phyloP scores from a whole-genome alignment of 768 basidiomycete species.

The Boletus rubropictus region DNA sequence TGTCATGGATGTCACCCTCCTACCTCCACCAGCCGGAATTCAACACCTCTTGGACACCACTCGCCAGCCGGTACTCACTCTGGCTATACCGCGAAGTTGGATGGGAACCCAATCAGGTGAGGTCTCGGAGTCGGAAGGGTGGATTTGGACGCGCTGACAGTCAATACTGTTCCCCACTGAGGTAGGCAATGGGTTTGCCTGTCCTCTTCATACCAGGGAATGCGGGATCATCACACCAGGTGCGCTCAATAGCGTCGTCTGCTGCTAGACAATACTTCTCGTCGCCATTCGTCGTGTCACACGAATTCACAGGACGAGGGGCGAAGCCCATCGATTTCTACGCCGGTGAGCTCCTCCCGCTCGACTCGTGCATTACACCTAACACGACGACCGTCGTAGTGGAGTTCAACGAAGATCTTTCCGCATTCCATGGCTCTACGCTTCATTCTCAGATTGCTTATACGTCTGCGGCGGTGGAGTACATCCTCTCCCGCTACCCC shows the following conservation, averaged over 20 bases:
- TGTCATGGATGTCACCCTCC: slow-evolving; percentile 94
- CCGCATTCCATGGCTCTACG: slow-evolving; percentile 90
- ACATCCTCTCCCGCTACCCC: slow-evolving; percentile 76
- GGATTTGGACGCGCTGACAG: neutral
- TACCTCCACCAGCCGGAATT: slow-evolving; percentile 72
- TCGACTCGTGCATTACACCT: neutral
- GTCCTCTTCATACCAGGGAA: slow-evolving; percentile 97
- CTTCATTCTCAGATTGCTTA: slow-evolving; percentile 78
- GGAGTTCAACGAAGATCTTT: slow-evolving; percentile 96
- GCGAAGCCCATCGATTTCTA: slow-evolving; percentile 76
- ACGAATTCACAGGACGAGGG: slow-evolving; percentile 42
- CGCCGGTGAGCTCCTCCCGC: slow-evolving; percentile 48
- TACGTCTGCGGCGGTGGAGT: slow-evolving; percentile 60
- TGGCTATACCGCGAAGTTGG: slow-evolving; percentile 87
- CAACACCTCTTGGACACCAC: slow-evolving; percentile 61
- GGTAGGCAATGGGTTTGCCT: slow-evolving; percentile 53
- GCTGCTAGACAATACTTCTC: slow-evolving; percentile 75
- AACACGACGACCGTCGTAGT: slow-evolving; percentile 32
- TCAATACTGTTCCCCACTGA: slow-evolving; percentile 3
- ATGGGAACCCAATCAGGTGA: slow-evolving; percentile 67
- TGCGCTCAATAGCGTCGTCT: slow-evolving; percentile 90
- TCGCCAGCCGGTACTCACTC: slow-evolving; percentile 74
- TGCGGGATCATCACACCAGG: slow-evolving; percentile 91
- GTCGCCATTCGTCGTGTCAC: slow-evolving; percentile 49
- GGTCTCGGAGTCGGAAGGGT: slow-evolving; percentile 7